A percentile compares a stretch with the other conserved stretches of the same genome.
These are phyloP conservation scores for Helminthosporium solani DNA, from an alignment of 2,329 filamentous ascomycete genomes.

Conservation along the genomic window DNA sequence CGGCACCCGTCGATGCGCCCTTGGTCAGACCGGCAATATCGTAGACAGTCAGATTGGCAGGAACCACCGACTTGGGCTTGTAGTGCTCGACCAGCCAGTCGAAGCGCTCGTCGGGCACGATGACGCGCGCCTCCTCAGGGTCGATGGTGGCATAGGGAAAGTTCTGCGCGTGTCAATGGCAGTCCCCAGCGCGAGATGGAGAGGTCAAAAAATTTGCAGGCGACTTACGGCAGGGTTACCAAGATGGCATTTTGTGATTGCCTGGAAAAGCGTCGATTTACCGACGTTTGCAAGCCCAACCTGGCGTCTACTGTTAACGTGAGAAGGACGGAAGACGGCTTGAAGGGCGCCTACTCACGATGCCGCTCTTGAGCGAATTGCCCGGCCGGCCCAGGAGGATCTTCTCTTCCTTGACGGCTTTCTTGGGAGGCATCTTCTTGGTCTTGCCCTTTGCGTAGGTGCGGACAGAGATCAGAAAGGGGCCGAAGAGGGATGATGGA, in stretches of 20 bases:
- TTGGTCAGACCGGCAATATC: conserved; percentile 97
- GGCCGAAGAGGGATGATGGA: conserved; percentile 36
- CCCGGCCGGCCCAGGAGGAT: conserved; percentile 91
- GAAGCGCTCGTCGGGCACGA: conserved; percentile 93
- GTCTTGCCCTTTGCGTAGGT: conserved; percentile 60
- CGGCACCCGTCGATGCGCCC: conserved; percentile 93
- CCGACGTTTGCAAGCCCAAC: conserved; percentile 98
- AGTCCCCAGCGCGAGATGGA: conserved; percentile 3
- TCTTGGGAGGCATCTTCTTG: conserved; percentile 95
- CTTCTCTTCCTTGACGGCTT: conserved; percentile 89
- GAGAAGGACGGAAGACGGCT: conserved; percentile 35
- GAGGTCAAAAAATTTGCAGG: conserved; percentile 2
- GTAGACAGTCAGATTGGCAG: conserved; percentile 96
- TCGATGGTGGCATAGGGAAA: conserved; percentile 99
- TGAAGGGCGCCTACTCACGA: conserved; percentile 69
- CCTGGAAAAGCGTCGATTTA: conserved; percentile 99
- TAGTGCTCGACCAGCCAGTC: conserved; percentile 96
- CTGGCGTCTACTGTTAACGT: conserved; percentile 57
- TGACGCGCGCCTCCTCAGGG: conserved; percentile 94
- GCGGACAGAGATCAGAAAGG: conserved; percentile 49
- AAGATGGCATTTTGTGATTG: conserved; percentile 95
- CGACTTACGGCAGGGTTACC: conserved; percentile 88
- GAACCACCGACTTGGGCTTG: conserved; percentile 96
- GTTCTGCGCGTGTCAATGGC: conserved; percentile 60
- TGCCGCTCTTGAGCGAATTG: conserved; percentile 98